A percentile compares a stretch with the other conserved stretches of the same genome.
These are phyloP conservation scores for Lodderomyces elongisporus DNA, from an alignment of 1,139 yeast species.

Conservation along the genomic window DNA sequence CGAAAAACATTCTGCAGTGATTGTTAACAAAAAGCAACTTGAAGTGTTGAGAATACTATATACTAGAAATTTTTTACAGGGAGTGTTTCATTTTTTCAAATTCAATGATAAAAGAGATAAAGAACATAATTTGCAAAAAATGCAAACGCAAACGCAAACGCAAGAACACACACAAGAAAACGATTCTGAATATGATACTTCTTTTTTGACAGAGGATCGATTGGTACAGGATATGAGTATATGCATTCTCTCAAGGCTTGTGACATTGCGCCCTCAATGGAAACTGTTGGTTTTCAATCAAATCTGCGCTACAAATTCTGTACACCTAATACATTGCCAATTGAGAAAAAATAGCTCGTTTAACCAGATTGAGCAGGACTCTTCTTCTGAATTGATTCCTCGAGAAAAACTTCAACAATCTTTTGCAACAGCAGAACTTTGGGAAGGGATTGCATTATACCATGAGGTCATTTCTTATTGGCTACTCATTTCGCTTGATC, in stretches of 20 bases:
- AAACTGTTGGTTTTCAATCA: conserved; percentile 1
- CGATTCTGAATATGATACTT: background rate
- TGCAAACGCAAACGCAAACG: too few relatives aligned
- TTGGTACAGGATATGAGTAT: conserved; percentile 5
- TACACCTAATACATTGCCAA: background rate
- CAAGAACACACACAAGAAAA: too few relatives aligned
- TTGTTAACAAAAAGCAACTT: conserved; percentile 11
- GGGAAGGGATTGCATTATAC: conserved; percentile 33
- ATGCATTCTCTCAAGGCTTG: background rate
- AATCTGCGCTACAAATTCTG: conserved; percentile 2
- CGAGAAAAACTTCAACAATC: too few relatives aligned
- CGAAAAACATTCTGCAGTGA: conserved; percentile 1
- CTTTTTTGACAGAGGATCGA: background rate
- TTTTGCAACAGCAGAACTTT: conserved; percentile 15
- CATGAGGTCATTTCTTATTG: conserved; percentile 40
- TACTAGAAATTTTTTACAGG: conserved; percentile 21
- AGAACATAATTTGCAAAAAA: too few relatives aligned
- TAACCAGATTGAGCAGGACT: too few relatives aligned
- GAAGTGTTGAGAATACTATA: conserved; percentile 13
- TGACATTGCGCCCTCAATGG: background rate
- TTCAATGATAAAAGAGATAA: too few relatives aligned
- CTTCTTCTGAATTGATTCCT: too few relatives aligned
- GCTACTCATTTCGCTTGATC: conserved; percentile 66
- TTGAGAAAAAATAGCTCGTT: too few relatives aligned
- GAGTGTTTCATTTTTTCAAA: conserved; percentile 19